These are phyloP conservation scores for Chlamydomonas eustigma DNA, from an alignment of 139 green algal species.

Conservation along the genomic window DNA sequence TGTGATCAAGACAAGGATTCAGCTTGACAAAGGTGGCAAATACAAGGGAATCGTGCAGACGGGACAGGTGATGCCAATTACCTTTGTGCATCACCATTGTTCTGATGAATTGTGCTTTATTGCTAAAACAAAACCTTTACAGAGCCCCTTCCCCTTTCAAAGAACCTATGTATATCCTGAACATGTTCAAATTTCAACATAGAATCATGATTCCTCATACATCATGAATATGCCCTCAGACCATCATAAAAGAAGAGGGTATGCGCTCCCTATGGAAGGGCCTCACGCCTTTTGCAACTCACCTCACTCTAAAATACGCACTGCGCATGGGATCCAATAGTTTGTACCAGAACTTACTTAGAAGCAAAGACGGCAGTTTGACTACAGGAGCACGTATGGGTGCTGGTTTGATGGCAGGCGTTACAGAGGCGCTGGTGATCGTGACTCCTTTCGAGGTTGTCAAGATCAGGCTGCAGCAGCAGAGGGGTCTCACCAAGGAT, in stretches of 20 bases:
- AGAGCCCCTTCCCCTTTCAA: background rate
- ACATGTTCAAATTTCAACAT: too few species aligned
- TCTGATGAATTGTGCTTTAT: too few species aligned
- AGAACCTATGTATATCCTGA: too few species aligned
- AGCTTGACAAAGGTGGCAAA: constrained; percentile 76
- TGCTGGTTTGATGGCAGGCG: constrained; percentile 77
- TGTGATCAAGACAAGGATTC: constrained; percentile 90
- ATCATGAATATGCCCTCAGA: constrained; percentile 19
- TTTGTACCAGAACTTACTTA: constrained; percentile 64
- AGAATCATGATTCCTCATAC: too few species aligned
- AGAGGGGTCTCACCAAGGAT: constrained; percentile 49
- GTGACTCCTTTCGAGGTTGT: constrained; percentile 96
- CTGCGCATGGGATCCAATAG: constrained; percentile 91
- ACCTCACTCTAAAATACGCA: constrained; percentile 95
- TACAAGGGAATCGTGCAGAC: constrained; percentile 86
- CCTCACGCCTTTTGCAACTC: constrained; percentile 89
- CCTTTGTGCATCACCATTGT: too few species aligned
- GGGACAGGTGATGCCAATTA: constrained; percentile 27
- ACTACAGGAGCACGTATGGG: constrained; percentile 41
- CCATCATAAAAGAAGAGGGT: constrained; percentile 76
- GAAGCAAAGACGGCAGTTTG: constrained; percentile 16
- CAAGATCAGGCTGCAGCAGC: constrained; percentile 94
- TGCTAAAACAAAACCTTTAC: background rate
- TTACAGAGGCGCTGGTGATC: constrained; percentile 89
- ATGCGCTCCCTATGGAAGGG: constrained; percentile 87